Evolutionary conservation across 495 filamentous ascomycete genomes (phyloP).

Genomic region (Aspergillus homomorphus): DNA sequence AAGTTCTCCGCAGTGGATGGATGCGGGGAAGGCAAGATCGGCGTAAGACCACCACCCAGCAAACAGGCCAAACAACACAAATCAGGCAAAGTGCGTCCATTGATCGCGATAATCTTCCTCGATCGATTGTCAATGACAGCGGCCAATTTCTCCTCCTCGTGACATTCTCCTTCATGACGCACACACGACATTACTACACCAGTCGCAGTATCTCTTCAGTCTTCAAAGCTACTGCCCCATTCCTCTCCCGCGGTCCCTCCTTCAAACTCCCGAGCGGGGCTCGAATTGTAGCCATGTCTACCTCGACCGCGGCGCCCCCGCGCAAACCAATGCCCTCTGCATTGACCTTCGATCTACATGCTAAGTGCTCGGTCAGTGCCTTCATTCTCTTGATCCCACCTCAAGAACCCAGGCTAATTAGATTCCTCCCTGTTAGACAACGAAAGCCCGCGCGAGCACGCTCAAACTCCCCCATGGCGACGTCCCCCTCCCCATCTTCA

Average conservation of each 20-base stretch:
- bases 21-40: no score
- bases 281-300: conserved; percentile 38
- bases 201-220: neutral
- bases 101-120: neutral
- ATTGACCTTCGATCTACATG: conserved; percentile 76
- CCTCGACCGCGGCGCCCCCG: conserved; percentile 20
- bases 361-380: conserved; percentile 73
- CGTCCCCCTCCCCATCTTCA: conserved; percentile 88
- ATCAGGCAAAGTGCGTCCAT: conserved; percentile 19
- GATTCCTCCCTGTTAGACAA: conserved; percentile 63
- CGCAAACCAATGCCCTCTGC: conserved; percentile 63
- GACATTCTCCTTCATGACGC: conserved; percentile 15
- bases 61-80: conserved; percentile 18
- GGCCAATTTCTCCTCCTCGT: neutral
- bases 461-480: conserved; percentile 88
- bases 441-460: conserved; percentile 88
- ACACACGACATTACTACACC: neutral
- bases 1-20: neutral
- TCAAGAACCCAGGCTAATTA: neutral
- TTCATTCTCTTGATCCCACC: neutral
- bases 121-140: neutral
- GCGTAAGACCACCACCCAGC: no score
- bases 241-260: conserved; percentile 4
- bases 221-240: neutral
- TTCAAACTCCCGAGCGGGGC: conserved; percentile 10